Evolutionary conservation across 495 filamentous ascomycete genomes (phyloP), one percentile per base, ranked within the genome.

Genomic region (Pyrenopolyporus hunteri): DNA sequence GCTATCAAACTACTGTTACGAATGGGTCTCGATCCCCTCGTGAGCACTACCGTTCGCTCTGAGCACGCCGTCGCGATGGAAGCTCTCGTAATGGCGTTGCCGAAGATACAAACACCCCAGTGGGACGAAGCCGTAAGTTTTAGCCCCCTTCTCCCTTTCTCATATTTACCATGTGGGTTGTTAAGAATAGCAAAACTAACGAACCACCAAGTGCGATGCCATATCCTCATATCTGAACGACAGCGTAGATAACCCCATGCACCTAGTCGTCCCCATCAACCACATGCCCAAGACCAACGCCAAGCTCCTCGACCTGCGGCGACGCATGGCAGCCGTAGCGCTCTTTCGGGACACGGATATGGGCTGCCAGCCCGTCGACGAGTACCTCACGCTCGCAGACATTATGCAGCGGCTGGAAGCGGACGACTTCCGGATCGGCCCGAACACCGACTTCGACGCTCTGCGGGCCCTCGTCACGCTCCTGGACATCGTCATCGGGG

Each of bases 401-500:
- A 74, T 91, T 35, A 79, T 78, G 44, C 19, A 74, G 36, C 75
- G 81, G 17, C 81, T 90, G 31, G 69, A 80, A 17, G 71, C 80
- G 22, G 64, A 77, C 26, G 68, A 74, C 14, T 76, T 77, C 63
- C 44, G 66, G 37, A 42, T 73, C 52, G 59, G 68, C 37, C 49
- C 53, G 35, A 33, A 55, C 23, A 91, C 87, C 10, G 83, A 96
- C 66, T 96, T 87, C 72, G 75, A 76, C 8, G 75, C 82, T 35
- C 81, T 98, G 2, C 74, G 78, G 0, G 84, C 89, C 1, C 76
- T 86, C 11, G 76, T 87, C 1, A 75, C 78, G 10, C 80, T 95
- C 46, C 79, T 97, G 4, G 85, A 91, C 66, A 82, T 91, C 16
- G 87, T 82, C 20, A 79, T 97, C 22, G 91, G 89, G 64, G 82